phyloP scores from a whole-genome alignment of 768 basidiomycete species.

The Gloeophyllum trabeum region DNA sequence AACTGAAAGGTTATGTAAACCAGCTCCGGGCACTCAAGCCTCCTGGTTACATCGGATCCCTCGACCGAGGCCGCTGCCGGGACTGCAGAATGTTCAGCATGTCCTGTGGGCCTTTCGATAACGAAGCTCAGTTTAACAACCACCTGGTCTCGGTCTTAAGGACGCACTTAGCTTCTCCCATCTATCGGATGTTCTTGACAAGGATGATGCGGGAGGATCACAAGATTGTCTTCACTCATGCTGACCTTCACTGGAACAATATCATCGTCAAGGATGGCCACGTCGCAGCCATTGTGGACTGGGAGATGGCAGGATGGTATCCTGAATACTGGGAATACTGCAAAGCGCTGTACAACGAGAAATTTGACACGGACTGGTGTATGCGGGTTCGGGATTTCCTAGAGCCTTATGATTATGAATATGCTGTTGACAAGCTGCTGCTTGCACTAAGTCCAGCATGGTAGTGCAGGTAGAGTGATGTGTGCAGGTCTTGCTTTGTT shows the following conservation, averaged over 20 bases:
- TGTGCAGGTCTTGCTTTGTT: no score
- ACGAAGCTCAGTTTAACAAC: constrained; percentile 5
- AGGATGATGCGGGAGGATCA: constrained; percentile 2
- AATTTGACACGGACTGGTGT: neutral
- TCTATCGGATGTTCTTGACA: constrained; percentile 1
- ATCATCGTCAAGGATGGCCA: constrained; percentile 12
- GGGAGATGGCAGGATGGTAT: constrained; percentile 18
- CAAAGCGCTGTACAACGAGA: constrained; percentile 2
- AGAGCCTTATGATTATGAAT: neutral
- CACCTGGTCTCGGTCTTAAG: constrained; percentile 3
- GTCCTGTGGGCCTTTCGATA: constrained; percentile 3
- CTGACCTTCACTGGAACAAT: constrained; percentile 14
- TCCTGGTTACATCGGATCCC: constrained; percentile 3
- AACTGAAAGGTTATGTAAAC: constrained; percentile 3
- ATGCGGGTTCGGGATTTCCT: neutral
- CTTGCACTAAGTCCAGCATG: neutral
- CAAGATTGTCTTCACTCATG: constrained; percentile 12
- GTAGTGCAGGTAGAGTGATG: no score
- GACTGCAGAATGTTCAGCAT: neutral
- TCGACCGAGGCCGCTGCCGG: neutral
- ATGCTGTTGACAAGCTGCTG: neutral
- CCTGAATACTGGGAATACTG: constrained; percentile 16
- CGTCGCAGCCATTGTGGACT: constrained; percentile 17
- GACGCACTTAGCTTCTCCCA: constrained; percentile 1
- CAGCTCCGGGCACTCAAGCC: constrained; percentile 9